Percentiles rank a stretch among this genome's conserved stretches.
These are phyloP conservation scores for Aspergillus fischeri DNA, from an alignment of 2,329 filamentous ascomycete genomes.

Conservation along the genomic window DNA sequence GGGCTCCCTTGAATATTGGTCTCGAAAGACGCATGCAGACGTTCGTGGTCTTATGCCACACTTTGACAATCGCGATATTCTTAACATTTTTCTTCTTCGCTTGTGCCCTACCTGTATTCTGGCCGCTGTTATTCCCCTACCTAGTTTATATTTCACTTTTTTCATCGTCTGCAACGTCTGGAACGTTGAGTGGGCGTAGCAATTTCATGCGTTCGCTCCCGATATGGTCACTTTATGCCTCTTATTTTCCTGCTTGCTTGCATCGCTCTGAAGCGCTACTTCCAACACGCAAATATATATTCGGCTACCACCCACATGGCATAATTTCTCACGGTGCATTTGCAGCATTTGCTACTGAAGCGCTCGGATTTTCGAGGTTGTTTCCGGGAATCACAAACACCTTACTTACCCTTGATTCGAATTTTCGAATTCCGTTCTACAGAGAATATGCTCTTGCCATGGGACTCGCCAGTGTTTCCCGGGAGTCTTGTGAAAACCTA, in stretches of 20 bases:
- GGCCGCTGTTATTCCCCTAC: slow-evolving; percentile 76
- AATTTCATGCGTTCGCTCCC: slow-evolving; percentile 68
- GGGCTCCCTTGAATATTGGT: slow-evolving; percentile 75
- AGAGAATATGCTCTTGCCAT: slow-evolving; percentile 88
- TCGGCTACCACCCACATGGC: slow-evolving; percentile 95
- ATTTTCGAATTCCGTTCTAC: slow-evolving; percentile 91
- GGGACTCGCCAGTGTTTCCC: slow-evolving; percentile 83
- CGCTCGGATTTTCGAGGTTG: slow-evolving; percentile 76
- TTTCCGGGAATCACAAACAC: slow-evolving; percentile 96
- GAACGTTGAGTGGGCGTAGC: slow-evolving; percentile 69
- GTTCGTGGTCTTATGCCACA: slow-evolving; percentile 70
- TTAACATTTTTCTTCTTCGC: slow-evolving; percentile 84
- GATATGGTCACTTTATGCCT: slow-evolving; percentile 84
- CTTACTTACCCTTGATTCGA: slow-evolving; percentile 87
- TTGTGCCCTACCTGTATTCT: slow-evolving; percentile 85
- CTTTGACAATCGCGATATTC: slow-evolving; percentile 63
- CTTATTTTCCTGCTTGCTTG: slow-evolving; percentile 84
- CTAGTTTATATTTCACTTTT: slow-evolving; percentile 73
- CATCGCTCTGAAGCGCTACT: slow-evolving; percentile 79
- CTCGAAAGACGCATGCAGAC: slow-evolving; percentile 71
- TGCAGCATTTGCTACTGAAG: slow-evolving; percentile 85
- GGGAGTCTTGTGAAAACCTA: slow-evolving; percentile 86
- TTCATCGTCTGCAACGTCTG: slow-evolving; percentile 72
- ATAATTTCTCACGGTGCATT: slow-evolving; percentile 98
- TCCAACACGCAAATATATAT: slow-evolving; percentile 85